A percentile compares a stretch with the other conserved stretches of the same genome.
These are phyloP conservation scores for Thozetella sp. DNA, from an alignment of 495 filamentous ascomycete species.

Conservation along the genomic window DNA sequence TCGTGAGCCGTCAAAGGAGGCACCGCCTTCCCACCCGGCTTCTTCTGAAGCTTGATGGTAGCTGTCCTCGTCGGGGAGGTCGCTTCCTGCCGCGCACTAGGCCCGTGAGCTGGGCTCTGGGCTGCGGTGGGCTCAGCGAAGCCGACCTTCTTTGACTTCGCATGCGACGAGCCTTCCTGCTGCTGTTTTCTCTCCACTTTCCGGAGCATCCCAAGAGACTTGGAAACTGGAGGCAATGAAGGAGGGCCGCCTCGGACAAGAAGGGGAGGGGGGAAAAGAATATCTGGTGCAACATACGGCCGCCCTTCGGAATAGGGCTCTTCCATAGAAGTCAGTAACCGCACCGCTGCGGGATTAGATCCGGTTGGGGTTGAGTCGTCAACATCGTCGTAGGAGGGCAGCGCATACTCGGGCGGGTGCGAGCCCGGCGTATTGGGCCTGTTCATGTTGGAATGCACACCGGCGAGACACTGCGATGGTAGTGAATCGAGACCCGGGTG, in stretches of 20 bases:
- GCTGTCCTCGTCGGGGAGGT: slow-evolving; percentile 2
- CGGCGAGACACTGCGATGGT: slow-evolving; percentile 15
- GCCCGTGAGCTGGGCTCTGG: slow-evolving; percentile 10
- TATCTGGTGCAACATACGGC: slow-evolving; percentile 42
- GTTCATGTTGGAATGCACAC: slow-evolving; percentile 38
- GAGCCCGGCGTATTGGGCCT: slow-evolving; percentile 38
- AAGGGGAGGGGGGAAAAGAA: slow-evolving; percentile 29
- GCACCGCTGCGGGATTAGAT: slow-evolving; percentile 39
- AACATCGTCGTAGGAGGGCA: slow-evolving; percentile 50
- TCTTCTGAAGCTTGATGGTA: slow-evolving; percentile 49
- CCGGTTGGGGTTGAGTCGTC: slow-evolving; percentile 37
- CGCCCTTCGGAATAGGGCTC: slow-evolving; percentile 31
- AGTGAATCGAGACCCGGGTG: background rate
- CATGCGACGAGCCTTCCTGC: slow-evolving; percentile 8
- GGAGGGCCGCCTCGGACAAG: slow-evolving; percentile 11
- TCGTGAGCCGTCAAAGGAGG: slow-evolving; percentile 9
- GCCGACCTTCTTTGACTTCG: background rate
- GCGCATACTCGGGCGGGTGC: slow-evolving; percentile 42
- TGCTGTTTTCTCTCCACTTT: slow-evolving; percentile 4
- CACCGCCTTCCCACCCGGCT: slow-evolving; percentile 11
- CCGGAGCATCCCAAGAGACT: background rate
- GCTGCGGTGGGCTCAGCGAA: slow-evolving; percentile 3
- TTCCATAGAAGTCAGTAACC: slow-evolving; percentile 55
- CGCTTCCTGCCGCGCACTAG: slow-evolving; percentile 2
- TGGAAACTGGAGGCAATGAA: background rate